Conservation (phyloP, 2,329 filamentous ascomycete species). For the Exophiala mesophila region DNA sequence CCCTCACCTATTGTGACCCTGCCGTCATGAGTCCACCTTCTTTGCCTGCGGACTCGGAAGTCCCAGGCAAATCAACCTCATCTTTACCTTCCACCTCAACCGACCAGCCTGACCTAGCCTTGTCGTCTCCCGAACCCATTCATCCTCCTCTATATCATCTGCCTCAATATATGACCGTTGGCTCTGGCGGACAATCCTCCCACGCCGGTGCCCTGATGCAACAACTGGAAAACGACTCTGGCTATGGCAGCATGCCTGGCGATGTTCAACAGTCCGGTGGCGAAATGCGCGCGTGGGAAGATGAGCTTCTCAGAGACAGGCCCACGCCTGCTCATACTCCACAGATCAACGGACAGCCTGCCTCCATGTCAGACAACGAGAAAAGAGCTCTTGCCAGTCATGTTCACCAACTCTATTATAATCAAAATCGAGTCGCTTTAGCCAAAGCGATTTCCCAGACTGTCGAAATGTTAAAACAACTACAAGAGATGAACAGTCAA, state of each 20-base stretch:
- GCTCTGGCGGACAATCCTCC: constrained; percentile 72
- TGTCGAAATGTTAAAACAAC: constrained; percentile 72
- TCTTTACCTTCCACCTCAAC: not conserved
- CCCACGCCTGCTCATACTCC: constrained; percentile 54
- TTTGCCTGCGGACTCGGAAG: constrained; percentile 7
- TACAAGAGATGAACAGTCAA: constrained; percentile 82
- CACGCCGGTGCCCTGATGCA: constrained; percentile 76
- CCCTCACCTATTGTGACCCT: no score
- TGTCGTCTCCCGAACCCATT: constrained; percentile 13
- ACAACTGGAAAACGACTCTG: constrained; percentile 81
- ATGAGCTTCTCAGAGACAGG: constrained; percentile 52
- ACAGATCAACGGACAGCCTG: constrained; percentile 44
- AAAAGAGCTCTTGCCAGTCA: constrained; percentile 69
- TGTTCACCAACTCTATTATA: constrained; percentile 74
- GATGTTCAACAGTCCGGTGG: constrained; percentile 50
- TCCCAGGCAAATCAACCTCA: constrained; percentile 1
- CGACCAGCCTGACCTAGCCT: constrained; percentile 7
- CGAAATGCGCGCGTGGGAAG: constrained; percentile 48
- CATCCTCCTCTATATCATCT: constrained; percentile 10
- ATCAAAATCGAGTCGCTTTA: constrained; percentile 82
- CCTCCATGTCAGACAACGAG: constrained; percentile 55
- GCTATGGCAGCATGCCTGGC: constrained; percentile 75
- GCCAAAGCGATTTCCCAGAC: constrained; percentile 81
- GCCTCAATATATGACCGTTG: constrained; percentile 82
- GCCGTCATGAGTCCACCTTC: constrained; percentile 17